Conservation (phyloP, 2,329 filamentous ascomycete species). For the Neodidymelliopsis sp. region DNA sequence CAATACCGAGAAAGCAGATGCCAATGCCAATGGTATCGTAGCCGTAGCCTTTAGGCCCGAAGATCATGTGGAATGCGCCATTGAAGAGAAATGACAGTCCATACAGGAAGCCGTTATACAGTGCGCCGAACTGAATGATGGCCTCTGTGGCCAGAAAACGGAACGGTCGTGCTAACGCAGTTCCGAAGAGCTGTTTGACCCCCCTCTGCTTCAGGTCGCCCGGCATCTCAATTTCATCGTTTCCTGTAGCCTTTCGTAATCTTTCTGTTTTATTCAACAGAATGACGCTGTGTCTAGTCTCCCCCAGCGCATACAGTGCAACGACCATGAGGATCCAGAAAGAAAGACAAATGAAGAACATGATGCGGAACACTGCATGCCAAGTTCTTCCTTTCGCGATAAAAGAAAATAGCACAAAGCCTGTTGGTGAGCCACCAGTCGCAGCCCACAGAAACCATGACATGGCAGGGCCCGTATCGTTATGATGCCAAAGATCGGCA, state of each 20-base stretch:
- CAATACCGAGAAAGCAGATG: slow-evolving; percentile 52
- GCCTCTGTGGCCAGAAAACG: slow-evolving; percentile 57
- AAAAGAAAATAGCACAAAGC: slow-evolving; percentile 57
- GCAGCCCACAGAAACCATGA: slow-evolving; percentile 57
- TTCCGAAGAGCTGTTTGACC: slow-evolving; percentile 50
- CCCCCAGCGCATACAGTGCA: slow-evolving; percentile 48
- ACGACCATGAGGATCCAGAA: slow-evolving; percentile 55
- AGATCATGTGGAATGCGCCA: slow-evolving; percentile 58
- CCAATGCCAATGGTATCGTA: slow-evolving; percentile 52
- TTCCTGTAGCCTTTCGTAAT: slow-evolving; percentile 35
- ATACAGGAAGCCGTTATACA: slow-evolving; percentile 60
- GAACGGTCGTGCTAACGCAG: slow-evolving; percentile 57
- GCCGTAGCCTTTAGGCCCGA: slow-evolving; percentile 54
- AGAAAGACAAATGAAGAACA: slow-evolving; percentile 55
- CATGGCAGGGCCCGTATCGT: slow-evolving; percentile 54
- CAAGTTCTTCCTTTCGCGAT: slow-evolving; percentile 54
- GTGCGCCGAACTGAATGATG: slow-evolving; percentile 57
- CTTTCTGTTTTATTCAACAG: slow-evolving; percentile 47
- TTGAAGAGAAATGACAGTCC: slow-evolving; percentile 60
- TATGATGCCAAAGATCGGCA: slow-evolving; percentile 54
- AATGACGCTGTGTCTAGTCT: slow-evolving; percentile 57
- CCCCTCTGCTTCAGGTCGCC: slow-evolving; percentile 51
- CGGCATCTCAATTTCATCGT: slow-evolving; percentile 44
- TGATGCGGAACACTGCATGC: slow-evolving; percentile 56
- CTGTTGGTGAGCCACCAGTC: slow-evolving; percentile 55